Evolutionary conservation across 768 basidiomycete species (phyloP), one percentile per base, ranked within the genome.

Genomic region (Mycena maculata): DNA sequence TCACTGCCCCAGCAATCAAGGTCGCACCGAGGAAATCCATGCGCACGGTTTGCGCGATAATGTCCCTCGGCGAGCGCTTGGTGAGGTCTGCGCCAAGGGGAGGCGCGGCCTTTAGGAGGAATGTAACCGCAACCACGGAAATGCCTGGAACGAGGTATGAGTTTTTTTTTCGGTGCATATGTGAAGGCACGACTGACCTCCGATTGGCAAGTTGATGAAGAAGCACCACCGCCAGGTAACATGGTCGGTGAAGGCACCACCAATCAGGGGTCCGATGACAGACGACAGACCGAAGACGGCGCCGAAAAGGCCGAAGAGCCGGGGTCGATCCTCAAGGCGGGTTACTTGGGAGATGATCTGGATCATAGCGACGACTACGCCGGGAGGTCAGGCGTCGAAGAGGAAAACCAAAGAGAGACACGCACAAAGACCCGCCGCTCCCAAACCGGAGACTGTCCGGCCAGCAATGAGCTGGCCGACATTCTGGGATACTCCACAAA

Each of bases 21-120:
- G 69, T 68, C 0, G 78, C 76, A 11, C 83, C 84, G 55, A 83
- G 5, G 72, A 76, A 83, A 63, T 85, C 83, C 47, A 84, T 68
- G 13, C 55, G 49, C 6, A 67, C 48, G 1, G 44, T 22, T 49
- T 72, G 54, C 28, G 66, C 22, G 52, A 68, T 58, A 20, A 69
- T 57, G 39, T 73, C 68, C 56, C 63, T 28, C 0, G 0, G 3
- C 8, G 67, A 36, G 22, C 65, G 63, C 36, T 67, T 69, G 22
- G 45, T 54, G 15, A 49, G 71, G 20, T 70, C 69, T 30, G 69
- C 33, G 16, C 71, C 71, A 16, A 70, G 47, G n/a, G 71, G 69
- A 42, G 68, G 64, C 20, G 59, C 3, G 0, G 71, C 60, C 27
- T 69, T 65, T 27, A 71, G 64, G 22, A 70, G 53, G 33, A 70